Conservation (phyloP, 75 land plant species). For the Selaginella tamariscina region DNA sequence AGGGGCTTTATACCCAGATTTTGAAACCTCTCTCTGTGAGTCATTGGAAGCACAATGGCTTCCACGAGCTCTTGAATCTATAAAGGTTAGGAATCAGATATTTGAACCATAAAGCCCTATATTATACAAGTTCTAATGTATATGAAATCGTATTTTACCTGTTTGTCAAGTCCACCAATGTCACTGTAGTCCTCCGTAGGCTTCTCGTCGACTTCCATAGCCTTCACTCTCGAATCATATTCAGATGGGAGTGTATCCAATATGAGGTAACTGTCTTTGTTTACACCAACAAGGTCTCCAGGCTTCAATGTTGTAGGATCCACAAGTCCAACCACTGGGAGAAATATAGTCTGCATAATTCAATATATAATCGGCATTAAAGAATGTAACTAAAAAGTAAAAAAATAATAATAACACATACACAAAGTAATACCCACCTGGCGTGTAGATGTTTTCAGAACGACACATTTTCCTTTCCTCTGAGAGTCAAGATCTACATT, state of each 20-base stretch:
- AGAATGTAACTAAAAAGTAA: background rate
- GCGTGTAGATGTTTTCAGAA: slow-evolving; percentile 93
- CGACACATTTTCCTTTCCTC: slow-evolving; percentile 98
- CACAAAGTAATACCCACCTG: slow-evolving; percentile 41
- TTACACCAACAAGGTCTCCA: slow-evolving; percentile 96
- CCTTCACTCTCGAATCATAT: slow-evolving; percentile 98
- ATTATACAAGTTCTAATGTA: too few relatives aligned
- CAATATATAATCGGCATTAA: too few relatives aligned
- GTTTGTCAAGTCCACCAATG: slow-evolving; percentile 97
- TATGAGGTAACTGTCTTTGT: slow-evolving; percentile 95
- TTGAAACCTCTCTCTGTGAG: slow-evolving; percentile 90
- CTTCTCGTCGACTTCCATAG: slow-evolving; percentile 99
- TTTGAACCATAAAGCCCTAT: background rate
- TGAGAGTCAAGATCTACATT: slow-evolving; percentile 98
- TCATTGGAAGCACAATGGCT: slow-evolving; percentile 99
- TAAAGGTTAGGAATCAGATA: background rate
- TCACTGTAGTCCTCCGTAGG: slow-evolving; percentile 99
- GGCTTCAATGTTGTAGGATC: slow-evolving; percentile 91
- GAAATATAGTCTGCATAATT: slow-evolving; percentile 80
- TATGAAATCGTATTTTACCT: slow-evolving; percentile 36
- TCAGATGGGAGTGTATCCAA: slow-evolving; percentile 98
- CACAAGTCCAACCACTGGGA: slow-evolving; percentile 98
- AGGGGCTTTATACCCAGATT: slow-evolving; percentile 90
- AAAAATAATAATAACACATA: background rate
- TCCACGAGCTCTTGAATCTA: slow-evolving; percentile 98